A percentile compares a stretch with the other conserved stretches of the same genome.
Conservation (phyloP, 2,329 filamentous ascomycete genomes). For the Aspergillus jensenii region DNA sequence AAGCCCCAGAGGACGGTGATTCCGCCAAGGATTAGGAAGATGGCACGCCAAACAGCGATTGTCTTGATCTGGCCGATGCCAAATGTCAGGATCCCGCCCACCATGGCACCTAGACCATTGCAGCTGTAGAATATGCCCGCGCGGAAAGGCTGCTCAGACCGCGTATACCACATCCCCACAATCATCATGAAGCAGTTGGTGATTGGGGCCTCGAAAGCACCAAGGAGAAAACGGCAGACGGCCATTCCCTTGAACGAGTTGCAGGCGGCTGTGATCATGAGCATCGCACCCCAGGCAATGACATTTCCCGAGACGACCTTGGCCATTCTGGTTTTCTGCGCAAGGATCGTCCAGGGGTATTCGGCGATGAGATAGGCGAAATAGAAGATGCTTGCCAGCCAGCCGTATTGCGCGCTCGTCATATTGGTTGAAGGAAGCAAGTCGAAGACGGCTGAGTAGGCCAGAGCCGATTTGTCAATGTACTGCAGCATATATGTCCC, state of each 20-base stretch:
- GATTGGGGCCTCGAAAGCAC: conserved; percentile 50
- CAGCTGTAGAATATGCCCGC: conserved; percentile 47
- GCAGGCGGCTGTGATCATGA: conserved; percentile 46
- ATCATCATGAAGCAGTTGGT: conserved; percentile 54
- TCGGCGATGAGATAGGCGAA: conserved; percentile 50
- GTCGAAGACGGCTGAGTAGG: conserved; percentile 58
- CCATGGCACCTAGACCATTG: conserved; percentile 41
- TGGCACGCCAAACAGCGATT: conserved; percentile 47
- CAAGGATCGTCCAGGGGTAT: conserved; percentile 41
- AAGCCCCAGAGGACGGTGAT: conserved; percentile 45
- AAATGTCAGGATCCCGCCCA: conserved; percentile 27
- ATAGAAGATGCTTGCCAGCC: conserved; percentile 59
- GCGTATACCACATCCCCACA: conserved; percentile 51
- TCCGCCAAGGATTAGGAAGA: conserved; percentile 48
- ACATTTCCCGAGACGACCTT: conserved; percentile 18
- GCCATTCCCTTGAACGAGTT: conserved; percentile 45
- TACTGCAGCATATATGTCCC: conserved; percentile 49
- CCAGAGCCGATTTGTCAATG: conserved; percentile 56
- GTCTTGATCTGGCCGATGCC: conserved; percentile 43
- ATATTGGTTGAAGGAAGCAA: conserved; percentile 53
- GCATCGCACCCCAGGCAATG: conserved; percentile 45
- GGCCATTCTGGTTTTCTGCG: conserved; percentile 26
- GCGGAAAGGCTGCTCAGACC: conserved; percentile 48
- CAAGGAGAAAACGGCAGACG: conserved; percentile 48
- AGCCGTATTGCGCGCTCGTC: conserved; percentile 45